Evolutionary conservation across 2,329 filamentous ascomycete species (phyloP).

Genomic region (Alternaria atra): DNA sequence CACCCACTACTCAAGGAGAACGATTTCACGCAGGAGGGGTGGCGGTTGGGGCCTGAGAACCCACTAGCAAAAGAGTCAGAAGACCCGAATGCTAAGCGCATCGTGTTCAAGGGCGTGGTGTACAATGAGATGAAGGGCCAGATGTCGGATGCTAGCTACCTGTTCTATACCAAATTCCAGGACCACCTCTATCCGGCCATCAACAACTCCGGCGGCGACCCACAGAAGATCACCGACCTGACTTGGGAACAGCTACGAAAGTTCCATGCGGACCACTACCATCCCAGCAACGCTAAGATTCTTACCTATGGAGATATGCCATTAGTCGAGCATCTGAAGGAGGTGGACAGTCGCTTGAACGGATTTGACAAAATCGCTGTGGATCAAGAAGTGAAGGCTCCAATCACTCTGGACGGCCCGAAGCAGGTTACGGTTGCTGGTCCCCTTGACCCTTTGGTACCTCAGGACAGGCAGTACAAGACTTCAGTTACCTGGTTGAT

Average conservation of each 20-base stretch:
- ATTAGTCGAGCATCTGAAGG: constrained; percentile 78
- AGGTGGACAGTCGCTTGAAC: constrained; percentile 77
- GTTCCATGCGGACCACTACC: constrained; percentile 93
- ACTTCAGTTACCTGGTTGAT: constrained; percentile 94
- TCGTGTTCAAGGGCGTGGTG: constrained; percentile 97
- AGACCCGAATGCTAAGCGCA: constrained; percentile 66
- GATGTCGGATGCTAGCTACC: constrained; percentile 95
- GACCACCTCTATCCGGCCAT: constrained; percentile 93
- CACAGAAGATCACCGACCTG: constrained; percentile 93
- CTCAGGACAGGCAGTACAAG: constrained; percentile 87
- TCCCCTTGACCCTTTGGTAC: constrained; percentile 85
- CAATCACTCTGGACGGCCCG: constrained; percentile 76
- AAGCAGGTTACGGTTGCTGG: constrained; percentile 76
- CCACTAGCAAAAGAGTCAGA: constrained; percentile 61
- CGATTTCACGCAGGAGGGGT: constrained; percentile 96
- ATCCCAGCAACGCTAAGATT: constrained; percentile 95
- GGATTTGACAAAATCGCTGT: constrained; percentile 75
- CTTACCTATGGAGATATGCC: constrained; percentile 96
- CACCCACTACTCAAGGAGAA: constrained; percentile 87
- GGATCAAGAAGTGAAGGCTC: constrained; percentile 77
- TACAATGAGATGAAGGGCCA: constrained; percentile 99
- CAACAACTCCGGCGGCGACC: constrained; percentile 96
- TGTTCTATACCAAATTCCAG: constrained; percentile 95
- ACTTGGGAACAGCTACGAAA: constrained; percentile 88
- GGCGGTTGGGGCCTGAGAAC: constrained; percentile 94